A percentile compares a stretch with the other conserved stretches of the same genome.
Evolutionary conservation across 2,329 filamentous ascomycete genomes (phyloP).

Genomic region (Aspergillus quadrilineatus): DNA sequence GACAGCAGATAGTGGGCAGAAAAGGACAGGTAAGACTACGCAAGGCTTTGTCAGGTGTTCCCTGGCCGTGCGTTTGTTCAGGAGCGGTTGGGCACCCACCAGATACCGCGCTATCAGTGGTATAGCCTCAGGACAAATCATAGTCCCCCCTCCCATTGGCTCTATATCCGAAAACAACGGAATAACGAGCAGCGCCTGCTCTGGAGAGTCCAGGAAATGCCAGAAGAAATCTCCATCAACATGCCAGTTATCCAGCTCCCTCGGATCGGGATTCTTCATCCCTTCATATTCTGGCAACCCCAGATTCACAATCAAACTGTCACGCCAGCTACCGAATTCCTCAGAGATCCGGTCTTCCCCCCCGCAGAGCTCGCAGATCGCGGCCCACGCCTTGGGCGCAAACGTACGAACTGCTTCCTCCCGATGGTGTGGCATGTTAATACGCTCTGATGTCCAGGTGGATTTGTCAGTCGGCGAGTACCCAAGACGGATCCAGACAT

Average conservation of each 20-base stretch:
- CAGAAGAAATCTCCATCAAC: slow-evolving; percentile 72
- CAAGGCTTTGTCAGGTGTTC: too few species aligned
- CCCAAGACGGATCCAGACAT: slow-evolving; percentile 64
- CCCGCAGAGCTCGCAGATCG: slow-evolving; percentile 65
- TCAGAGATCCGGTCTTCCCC: slow-evolving; percentile 57
- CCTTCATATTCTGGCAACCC: slow-evolving; percentile 57
- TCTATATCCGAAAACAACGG: slow-evolving; percentile 66
- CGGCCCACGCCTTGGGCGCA: slow-evolving; percentile 65
- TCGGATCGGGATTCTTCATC: slow-evolving; percentile 49
- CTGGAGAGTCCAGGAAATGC: slow-evolving; percentile 68
- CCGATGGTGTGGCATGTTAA: slow-evolving; percentile 64
- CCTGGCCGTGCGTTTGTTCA: too few species aligned
- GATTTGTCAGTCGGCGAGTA: slow-evolving; percentile 63
- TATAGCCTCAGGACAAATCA: slow-evolving; percentile 62
- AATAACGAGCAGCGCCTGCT: slow-evolving; percentile 68
- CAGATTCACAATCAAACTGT: slow-evolving; percentile 69
- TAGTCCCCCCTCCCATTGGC: slow-evolving; percentile 62
- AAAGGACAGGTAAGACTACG: too few species aligned
- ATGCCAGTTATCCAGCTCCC: slow-evolving; percentile 62
- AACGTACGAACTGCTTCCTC: slow-evolving; percentile 55
- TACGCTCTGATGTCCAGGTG: slow-evolving; percentile 63
- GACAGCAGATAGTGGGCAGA: not conserved
- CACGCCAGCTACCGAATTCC: slow-evolving; percentile 59
- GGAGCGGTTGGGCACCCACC: slow-evolving; percentile 29
- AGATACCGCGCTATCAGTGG: slow-evolving; percentile 56